A percentile compares a stretch with the other conserved stretches of the same genome.
phyloP scores from a whole-genome alignment of 768 basidiomycete species.

The Coprinellus micaceus region DNA sequence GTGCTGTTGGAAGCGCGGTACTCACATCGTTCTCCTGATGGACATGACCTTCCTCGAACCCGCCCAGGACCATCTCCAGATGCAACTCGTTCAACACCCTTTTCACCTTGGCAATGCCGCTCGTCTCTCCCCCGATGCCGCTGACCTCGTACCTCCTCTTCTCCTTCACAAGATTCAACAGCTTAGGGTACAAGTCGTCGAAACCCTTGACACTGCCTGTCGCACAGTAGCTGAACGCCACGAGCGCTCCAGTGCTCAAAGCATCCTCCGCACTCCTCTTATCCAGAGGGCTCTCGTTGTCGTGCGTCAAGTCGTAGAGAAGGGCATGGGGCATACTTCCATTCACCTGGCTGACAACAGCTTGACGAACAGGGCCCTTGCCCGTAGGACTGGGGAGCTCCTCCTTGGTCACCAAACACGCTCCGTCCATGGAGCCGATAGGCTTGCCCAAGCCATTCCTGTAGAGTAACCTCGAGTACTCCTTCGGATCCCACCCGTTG shows the following conservation, averaged over 20 bases:
- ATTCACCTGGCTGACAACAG: conserved; percentile 72
- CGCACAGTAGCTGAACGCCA: conserved; percentile 84
- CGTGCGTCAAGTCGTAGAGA: conserved; percentile 94
- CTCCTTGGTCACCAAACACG: conserved; percentile 72
- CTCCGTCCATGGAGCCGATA: conserved; percentile 92
- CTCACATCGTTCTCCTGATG: conserved; percentile 94
- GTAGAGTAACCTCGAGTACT: conserved; percentile 84
- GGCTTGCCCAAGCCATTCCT: conserved; percentile 91
- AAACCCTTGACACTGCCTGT: conserved; percentile 95
- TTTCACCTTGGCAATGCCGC: conserved; percentile 57
- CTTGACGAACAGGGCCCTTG: conserved; percentile 71
- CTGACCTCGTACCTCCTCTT: conserved; percentile 74
- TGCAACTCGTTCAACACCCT: conserved; percentile 83
- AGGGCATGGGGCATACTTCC: conserved; percentile 91
- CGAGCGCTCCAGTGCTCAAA: conserved; percentile 90
- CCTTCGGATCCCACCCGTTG: conserved; percentile 86
- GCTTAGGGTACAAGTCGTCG: conserved; percentile 93
- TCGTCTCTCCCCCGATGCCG: conserved; percentile 45
- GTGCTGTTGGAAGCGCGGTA: no score
- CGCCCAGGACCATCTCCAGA: conserved; percentile 86
- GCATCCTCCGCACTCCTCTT: conserved; percentile 95
- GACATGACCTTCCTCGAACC: conserved; percentile 89
- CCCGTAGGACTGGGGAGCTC: conserved; percentile 81
- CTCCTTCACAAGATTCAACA: conserved; percentile 87
- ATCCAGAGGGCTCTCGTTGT: conserved; percentile 88